Conservation (phyloP, 2,329 filamentous ascomycete genomes). For the Cladosporium colombiae region DNA sequence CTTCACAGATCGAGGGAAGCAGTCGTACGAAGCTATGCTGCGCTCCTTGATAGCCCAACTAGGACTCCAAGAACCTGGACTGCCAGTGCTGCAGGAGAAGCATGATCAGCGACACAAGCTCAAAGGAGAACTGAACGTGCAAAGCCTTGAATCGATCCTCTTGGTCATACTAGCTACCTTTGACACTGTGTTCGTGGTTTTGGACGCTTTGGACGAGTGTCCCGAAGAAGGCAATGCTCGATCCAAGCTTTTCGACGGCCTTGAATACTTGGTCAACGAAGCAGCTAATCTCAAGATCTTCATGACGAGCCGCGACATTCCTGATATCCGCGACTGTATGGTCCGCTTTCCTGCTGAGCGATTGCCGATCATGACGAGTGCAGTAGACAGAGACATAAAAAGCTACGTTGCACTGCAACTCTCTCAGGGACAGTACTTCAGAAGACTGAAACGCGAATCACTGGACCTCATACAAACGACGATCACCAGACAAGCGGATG, state of each 20-base stretch:
- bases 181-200: not conserved
- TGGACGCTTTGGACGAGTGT: not conserved
- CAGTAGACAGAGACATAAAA: not conserved
- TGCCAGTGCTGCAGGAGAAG: not conserved
- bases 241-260: not conserved
- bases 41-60: conserved; percentile 27
- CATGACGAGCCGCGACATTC: not conserved
- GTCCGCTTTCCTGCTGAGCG: not conserved
- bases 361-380: not conserved
- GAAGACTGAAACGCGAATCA: not conserved
- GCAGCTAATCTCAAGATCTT: not conserved
- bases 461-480: not conserved
- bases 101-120: not conserved
- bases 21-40: conserved; percentile 23
- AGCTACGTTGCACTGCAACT: not conserved
- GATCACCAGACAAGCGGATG: not conserved
- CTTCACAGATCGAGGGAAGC: conserved; percentile 31
- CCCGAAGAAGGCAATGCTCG: not conserved
- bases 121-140: not conserved
- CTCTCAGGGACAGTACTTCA: not conserved
- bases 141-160: not conserved
- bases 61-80: not conserved
- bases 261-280: not conserved
- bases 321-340: not conserved
- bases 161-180: not conserved